These are phyloP conservation scores for Wickerhamomyces kurtzmanii DNA, from an alignment of 805 yeast genomes.

Conservation along the genomic window DNA sequence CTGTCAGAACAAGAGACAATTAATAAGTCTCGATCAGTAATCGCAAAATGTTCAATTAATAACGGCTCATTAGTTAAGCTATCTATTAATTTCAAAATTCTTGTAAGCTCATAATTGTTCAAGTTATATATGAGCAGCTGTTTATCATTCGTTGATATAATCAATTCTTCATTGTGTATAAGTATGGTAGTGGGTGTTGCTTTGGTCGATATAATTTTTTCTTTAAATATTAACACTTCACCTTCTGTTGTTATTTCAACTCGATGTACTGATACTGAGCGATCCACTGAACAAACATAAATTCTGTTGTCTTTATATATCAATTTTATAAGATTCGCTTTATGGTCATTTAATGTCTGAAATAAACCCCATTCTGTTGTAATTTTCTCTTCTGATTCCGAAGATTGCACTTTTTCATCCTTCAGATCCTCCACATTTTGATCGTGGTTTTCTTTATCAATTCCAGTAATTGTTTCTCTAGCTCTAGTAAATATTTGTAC, in stretches of 20 bases:
- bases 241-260: constrained; percentile 15
- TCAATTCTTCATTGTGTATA: constrained; percentile 25
- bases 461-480: constrained; percentile 1
- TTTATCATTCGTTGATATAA: constrained; percentile 45
- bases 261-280: constrained; percentile 47
- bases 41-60: constrained; percentile 31
- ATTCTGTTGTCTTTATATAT: constrained; percentile 20
- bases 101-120: constrained; percentile 20
- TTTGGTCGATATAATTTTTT: constrained; percentile 40
- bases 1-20: constrained; percentile 45
- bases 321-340: constrained; percentile 38
- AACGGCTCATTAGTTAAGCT: constrained; percentile 31
- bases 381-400: constrained; percentile 10
- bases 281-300: constrained; percentile 50
- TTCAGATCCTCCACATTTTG: constrained; percentile 1
- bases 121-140: constrained; percentile 29
- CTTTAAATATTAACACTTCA: constrained; percentile 17
- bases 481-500: constrained; percentile 38
- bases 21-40: constrained; percentile 19
- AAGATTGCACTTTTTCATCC: background rate
- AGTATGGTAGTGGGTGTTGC: constrained; percentile 37
- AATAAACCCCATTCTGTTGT: constrained; percentile 34
- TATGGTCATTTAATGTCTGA: constrained; percentile 53
- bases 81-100: constrained; percentile 30
- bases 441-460: background rate